Evolutionary conservation across 2,329 filamentous ascomycete genomes (phyloP), one percentile per base, ranked within the genome.

Genomic region (Hortaea sp.): DNA sequence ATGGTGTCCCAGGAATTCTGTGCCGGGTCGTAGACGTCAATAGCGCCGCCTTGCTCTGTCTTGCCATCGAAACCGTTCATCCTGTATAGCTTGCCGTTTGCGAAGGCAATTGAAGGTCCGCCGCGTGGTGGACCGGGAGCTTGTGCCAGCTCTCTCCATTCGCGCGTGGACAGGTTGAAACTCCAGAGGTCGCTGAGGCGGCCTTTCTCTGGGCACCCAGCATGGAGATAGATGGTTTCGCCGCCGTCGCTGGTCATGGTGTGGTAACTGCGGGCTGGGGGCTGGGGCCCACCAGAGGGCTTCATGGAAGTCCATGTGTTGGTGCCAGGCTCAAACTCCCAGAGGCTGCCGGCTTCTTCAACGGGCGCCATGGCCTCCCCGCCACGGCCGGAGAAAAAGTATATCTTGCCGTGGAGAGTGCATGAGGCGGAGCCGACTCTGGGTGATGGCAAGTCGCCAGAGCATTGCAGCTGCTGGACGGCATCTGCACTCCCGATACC

Each of bases 1-100:
- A 60, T 54, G 6, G 62, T 64, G 5, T 53, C 55, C 75, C 75
- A 79, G 0, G 48, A 45, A 35, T 71, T 63, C 0, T 44, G 53
- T 5, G 51, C 51, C 0, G 63, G 54, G 27, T 71, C 61, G 49
- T 68, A 79, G 2, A 84, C 75, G 58, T 94, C 86, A 9, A 94
- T 59, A 48, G 75, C 73, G 0, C 84, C 86, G 11, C 86, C 86
- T 41, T 85, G 70, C 57, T 89, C 84, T 0, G 60, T 68, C 39
- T 73, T 69, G 0, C 84, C 86, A 62, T 90, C 84, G 56, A 82
- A 90, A 0, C 88, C 88, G 50, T 87, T 85, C 69, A 88, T 89
- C 29, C 87, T 76, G 66, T 83, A 94, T 5, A 94, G 63, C 27
- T 79, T 76, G 27, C 77, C 78, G 45, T 76, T 73, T 39, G 73